Evolutionary conservation across 257 asterid species (phyloP).

Genomic region (Striga asiatica): DNA sequence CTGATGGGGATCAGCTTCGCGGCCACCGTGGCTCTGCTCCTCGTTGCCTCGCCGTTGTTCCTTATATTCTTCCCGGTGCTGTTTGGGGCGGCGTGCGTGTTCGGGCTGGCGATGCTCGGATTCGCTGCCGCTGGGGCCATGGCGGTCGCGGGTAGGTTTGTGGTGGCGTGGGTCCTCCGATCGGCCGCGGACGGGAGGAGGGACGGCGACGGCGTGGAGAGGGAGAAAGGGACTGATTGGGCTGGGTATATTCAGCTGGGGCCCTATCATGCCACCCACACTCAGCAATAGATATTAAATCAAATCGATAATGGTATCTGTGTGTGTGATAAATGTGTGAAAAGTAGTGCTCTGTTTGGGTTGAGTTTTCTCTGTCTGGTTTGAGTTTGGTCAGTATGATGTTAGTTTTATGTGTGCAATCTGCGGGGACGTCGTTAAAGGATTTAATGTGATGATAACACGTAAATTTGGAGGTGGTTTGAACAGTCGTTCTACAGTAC

Average conservation of each 20-base stretch:
- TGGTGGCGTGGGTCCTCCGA: constrained; percentile 13
- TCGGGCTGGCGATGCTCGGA: constrained; percentile 5
- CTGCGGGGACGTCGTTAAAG: too few relatives aligned
- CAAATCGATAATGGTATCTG: neutral
- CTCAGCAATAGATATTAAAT: neutral
- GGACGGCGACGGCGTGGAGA: neutral
- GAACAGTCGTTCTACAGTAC: too few relatives aligned
- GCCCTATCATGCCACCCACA: neutral
- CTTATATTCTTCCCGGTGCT: constrained; percentile 14
- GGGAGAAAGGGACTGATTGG: neutral
- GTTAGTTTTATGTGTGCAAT: too few relatives aligned
- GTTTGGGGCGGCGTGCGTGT: constrained; percentile 11
- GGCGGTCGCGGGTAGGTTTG: constrained; percentile 9
- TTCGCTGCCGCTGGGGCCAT: constrained; percentile 9
- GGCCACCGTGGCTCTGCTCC: constrained; percentile 5
- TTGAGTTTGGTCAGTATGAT: neutral
- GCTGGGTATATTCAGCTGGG: constrained; percentile 5
- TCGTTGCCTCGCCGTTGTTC: constrained; percentile 13
- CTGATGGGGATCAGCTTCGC: constrained; percentile 11
- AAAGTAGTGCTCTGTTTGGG: too few relatives aligned
- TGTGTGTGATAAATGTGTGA: too few relatives aligned
- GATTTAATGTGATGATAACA: too few relatives aligned
- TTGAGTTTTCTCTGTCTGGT: too few relatives aligned
- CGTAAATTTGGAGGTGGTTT: too few relatives aligned
- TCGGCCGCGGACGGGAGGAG: neutral